Evolutionary conservation across 169 alveolate genomes (phyloP).

Genomic region (Plasmodium reichenowi): DNA sequence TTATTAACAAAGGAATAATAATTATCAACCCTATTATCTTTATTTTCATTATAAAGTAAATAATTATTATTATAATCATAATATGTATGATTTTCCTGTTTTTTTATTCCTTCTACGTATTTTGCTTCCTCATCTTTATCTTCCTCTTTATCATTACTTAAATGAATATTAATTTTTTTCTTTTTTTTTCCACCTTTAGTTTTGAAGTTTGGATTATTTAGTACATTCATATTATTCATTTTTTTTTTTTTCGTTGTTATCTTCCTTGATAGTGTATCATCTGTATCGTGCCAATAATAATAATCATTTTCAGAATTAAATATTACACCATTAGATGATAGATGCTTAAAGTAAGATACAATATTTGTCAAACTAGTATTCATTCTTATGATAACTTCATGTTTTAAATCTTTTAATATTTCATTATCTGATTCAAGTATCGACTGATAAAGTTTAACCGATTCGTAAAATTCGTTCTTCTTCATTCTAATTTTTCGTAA

Average conservation of each 20-base stretch:
- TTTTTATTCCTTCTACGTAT: no score
- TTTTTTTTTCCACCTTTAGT: neutral
- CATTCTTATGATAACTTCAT: conserved; percentile 68
- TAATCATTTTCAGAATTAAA: neutral
- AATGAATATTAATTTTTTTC: neutral
- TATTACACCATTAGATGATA: conserved; percentile 11
- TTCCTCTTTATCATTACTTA: neutral
- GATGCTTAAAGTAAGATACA: conserved; percentile 3
- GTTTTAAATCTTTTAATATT: conserved; percentile 62
- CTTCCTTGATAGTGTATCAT: no score
- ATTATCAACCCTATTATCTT: neutral
- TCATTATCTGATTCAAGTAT: conserved; percentile 77
- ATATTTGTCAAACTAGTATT: conserved; percentile 43
- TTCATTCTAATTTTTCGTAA: conserved; percentile 25
- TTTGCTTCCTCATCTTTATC: neutral
- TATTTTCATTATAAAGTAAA: neutral
- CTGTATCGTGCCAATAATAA: neutral
- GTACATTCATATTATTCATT: no score
- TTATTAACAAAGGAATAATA: neutral
- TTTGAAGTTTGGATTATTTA: no score
- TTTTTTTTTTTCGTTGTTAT: neutral
- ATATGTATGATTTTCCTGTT: neutral
- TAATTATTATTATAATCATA: conserved; percentile 9
- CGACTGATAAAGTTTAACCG: conserved; percentile 80
- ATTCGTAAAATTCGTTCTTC: conserved; percentile 78